Percentiles rank a stretch among this genome's conserved stretches.
phyloP scores from a whole-genome alignment of 192 early-diverging fungal genomes.

The Physocladia obscura region DNA sequence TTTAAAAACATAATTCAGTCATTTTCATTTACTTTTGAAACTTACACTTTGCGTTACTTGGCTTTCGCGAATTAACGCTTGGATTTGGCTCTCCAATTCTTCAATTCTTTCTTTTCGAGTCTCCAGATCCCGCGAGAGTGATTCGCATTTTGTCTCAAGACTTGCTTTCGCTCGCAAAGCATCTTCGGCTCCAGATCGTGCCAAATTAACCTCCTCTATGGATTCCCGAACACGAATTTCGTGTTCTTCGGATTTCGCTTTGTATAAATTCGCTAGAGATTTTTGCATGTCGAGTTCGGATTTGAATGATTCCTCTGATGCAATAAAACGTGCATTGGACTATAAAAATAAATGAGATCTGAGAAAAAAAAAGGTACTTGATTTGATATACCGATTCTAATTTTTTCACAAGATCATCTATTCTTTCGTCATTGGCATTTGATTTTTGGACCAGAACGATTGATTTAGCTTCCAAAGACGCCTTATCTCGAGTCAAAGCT shows the following conservation, averaged over 20 bases:
- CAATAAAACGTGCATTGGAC: constrained; percentile 24
- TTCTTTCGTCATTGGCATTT: constrained; percentile 12
- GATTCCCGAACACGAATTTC: neutral
- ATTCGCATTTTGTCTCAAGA: neutral
- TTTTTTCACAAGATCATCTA: constrained; percentile 40
- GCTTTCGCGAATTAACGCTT: neutral
- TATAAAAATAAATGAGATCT: neutral
- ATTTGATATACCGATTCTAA: constrained; percentile 20
- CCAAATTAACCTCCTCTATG: neutral
- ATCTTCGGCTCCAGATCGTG: neutral
- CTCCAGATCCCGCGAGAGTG: neutral
- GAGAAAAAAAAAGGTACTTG: neutral
- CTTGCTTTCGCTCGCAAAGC: neutral
- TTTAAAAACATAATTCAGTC: constrained; percentile 1
- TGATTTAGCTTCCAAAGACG: constrained; percentile 39
- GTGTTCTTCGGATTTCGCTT: constrained; percentile 22
- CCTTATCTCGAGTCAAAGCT: constrained; percentile 47
- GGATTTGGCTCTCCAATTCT: constrained; percentile 5
- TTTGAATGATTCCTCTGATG: constrained; percentile 55
- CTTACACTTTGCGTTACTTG: neutral
- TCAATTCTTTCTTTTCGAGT: constrained; percentile 9
- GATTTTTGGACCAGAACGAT: neutral
- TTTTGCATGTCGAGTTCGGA: constrained; percentile 65
- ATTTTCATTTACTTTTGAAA: neutral
- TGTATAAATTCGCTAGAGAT: constrained; percentile 57